Conservation (phyloP, 345 rosid species). For the Camelina sativa region DNA sequence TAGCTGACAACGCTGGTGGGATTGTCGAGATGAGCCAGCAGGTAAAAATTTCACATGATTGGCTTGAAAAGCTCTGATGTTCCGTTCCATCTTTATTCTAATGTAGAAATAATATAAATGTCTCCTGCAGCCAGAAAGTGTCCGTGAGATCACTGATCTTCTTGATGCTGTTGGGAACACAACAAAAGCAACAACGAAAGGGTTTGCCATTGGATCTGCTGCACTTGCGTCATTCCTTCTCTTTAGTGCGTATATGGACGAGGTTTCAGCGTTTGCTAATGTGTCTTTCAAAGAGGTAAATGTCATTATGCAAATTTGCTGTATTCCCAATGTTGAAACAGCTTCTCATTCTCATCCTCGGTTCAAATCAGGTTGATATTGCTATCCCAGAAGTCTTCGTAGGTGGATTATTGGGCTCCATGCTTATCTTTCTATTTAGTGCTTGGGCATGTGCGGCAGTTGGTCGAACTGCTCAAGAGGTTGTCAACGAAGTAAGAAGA, state of each 20-base stretch:
- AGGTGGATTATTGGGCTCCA: slow-evolving; percentile 94
- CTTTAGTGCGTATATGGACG: slow-evolving; percentile 99
- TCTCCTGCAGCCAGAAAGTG: slow-evolving; percentile 83
- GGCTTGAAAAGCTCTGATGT: neutral
- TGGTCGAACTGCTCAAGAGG: slow-evolving; percentile 99
- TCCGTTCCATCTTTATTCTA: neutral
- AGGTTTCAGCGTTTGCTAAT: slow-evolving; percentile 83
- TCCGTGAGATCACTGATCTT: slow-evolving; percentile 94
- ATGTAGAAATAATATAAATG: slow-evolving; percentile 17
- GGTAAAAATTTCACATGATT: slow-evolving; percentile 51
- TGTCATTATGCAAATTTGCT: slow-evolving; percentile 15
- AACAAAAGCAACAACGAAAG: slow-evolving; percentile 98
- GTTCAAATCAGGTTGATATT: slow-evolving; percentile 80
- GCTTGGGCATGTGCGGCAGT: slow-evolving; percentile 98
- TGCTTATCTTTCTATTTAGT: slow-evolving; percentile 95
- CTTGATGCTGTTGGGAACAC: slow-evolving; percentile 99
- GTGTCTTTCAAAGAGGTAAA: slow-evolving; percentile 81
- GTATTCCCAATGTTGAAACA: slow-evolving; percentile 5
- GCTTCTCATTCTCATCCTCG: slow-evolving; percentile 26
- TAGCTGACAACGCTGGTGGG: slow-evolving; percentile 99
- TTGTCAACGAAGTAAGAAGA: slow-evolving; percentile 97
- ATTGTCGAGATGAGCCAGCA: slow-evolving; percentile 99
- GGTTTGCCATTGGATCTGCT: slow-evolving; percentile 99
- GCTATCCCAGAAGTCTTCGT: slow-evolving; percentile 94
- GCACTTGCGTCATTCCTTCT: slow-evolving; percentile 99